These are phyloP conservation scores for Colletotrichum sp. DNA, from an alignment of 2,329 filamentous ascomycete genomes.

Conservation along the genomic window DNA sequence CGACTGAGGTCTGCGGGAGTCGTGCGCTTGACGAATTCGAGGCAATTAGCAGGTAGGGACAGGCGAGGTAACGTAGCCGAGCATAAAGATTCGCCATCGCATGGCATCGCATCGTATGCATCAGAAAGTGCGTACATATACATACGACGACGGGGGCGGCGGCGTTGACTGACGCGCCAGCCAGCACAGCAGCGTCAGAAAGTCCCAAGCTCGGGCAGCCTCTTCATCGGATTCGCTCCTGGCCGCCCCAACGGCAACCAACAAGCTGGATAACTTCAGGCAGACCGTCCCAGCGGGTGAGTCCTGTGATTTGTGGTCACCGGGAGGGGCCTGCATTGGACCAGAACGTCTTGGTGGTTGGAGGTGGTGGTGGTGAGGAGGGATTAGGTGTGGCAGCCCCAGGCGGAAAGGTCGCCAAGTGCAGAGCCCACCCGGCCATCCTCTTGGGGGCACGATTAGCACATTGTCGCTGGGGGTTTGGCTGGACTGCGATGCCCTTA, in stretches of 20 bases:
- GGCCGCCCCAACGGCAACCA: background rate
- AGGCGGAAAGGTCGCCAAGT: background rate
- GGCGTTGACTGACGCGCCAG: background rate
- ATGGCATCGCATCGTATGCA: background rate
- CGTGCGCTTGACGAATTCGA: background rate
- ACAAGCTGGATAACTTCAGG: constrained; percentile 4
- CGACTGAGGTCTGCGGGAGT: background rate
- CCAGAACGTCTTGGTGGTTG: background rate
- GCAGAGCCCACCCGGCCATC: background rate
- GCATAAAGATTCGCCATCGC: background rate
- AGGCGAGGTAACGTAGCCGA: background rate
- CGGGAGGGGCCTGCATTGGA: constrained; percentile 14
- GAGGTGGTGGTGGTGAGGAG: background rate
- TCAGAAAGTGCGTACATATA: background rate
- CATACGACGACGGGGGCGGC: background rate
- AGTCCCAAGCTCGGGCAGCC: background rate
- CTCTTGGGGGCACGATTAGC: background rate
- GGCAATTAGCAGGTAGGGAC: background rate
- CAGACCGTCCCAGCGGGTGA: background rate
- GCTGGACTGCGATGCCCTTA: background rate
- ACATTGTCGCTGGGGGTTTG: background rate
- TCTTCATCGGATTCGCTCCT: background rate
- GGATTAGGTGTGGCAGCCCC: background rate
- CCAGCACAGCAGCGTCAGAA: background rate
- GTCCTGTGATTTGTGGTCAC: constrained; percentile 19